Percentiles rank a stretch among this genome's conserved stretches.
These are phyloP conservation scores for Oryza meridionalis DNA, from an alignment of 176 grass and related monocot species.

Conservation along the genomic window DNA sequence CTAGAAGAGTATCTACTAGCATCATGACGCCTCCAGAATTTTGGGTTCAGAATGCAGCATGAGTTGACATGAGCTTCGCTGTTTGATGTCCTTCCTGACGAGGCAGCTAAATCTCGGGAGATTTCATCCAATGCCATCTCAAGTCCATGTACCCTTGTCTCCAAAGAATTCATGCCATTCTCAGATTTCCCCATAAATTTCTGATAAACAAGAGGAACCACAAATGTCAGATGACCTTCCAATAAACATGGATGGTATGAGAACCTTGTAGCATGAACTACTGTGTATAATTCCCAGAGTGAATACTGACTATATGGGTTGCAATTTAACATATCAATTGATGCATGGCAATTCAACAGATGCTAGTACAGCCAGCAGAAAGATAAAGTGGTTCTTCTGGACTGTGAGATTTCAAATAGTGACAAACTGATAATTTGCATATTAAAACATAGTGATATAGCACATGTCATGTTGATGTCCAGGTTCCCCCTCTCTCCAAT, in stretches of 20 bases:
- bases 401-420: constrained; percentile 1
- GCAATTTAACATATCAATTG: constrained; percentile 16
- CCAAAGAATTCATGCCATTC: constrained; percentile 81
- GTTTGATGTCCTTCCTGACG: constrained; percentile 70
- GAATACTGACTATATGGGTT: constrained; percentile 8
- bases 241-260: constrained; percentile 14
- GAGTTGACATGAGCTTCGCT: constrained; percentile 67
- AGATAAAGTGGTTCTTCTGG: not conserved
- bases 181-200: constrained; percentile 96
- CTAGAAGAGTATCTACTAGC: constrained; percentile 55
- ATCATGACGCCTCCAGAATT: constrained; percentile 81
- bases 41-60: constrained; percentile 88
- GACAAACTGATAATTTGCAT: constrained; percentile 15
- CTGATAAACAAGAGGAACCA: constrained; percentile 48
- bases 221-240: constrained; percentile 36
- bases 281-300: not conserved
- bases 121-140: constrained; percentile 95
- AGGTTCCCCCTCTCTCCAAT: not conserved
- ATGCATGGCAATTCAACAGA: not conserved
- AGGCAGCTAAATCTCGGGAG: constrained; percentile 68
- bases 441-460: constrained; percentile 31
- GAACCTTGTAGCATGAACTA: not conserved
- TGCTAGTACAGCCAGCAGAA: constrained; percentile 19
- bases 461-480: constrained; percentile 18
- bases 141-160: constrained; percentile 83